Evolutionary conservation across 306 rosid species (phyloP), one percentile per base, ranked within the genome.

Genomic region (Quercus rubra): DNA sequence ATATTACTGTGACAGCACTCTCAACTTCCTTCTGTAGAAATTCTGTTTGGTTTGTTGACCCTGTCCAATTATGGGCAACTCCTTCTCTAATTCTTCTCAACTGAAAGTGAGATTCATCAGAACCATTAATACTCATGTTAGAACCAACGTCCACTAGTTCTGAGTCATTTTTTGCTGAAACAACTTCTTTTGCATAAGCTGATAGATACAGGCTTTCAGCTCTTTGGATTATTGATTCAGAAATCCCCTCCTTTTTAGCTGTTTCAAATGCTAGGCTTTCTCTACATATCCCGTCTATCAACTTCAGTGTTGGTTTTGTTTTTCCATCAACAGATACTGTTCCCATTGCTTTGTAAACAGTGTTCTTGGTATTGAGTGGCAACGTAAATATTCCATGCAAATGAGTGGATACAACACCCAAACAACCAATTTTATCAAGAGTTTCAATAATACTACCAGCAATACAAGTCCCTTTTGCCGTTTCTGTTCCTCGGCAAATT

Each of bases 231-330:
- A 94, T 85, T 77, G 73, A 63, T 80, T 91, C 97, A 8, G 94
- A 86, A 73, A 94, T 57, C 58, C 99, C 97, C 86, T 94, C 97
- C 78, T 81, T 87, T 89, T 77, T 83, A 46, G 99, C 97, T 61
- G 99, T 94, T 91, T 94, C 99, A 83, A 95, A 95, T 18, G 98
- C 99, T 78, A 95, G 97, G 85, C 98, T 95, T 84, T 92, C 99
- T 82, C 88, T 90, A 74, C 99, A 95, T 49, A 90, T 80, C 68
- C 99, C 99, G 58, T 89, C 88, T 25, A 79, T 89, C 79, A 95
- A 79, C 88, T 87, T 86, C 99, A 97, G 92, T 25, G 99, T 95
- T 51, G 99, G 98, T 77, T 82, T 90, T 77, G 90, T 84, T 75
- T 88, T 85, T 79, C 98, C 97, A 57, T 90, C 88, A 43, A 87